Base-by-base conservation (phyloP, 73 alveolate species). In the Blepharisma japonicum region DNA sequence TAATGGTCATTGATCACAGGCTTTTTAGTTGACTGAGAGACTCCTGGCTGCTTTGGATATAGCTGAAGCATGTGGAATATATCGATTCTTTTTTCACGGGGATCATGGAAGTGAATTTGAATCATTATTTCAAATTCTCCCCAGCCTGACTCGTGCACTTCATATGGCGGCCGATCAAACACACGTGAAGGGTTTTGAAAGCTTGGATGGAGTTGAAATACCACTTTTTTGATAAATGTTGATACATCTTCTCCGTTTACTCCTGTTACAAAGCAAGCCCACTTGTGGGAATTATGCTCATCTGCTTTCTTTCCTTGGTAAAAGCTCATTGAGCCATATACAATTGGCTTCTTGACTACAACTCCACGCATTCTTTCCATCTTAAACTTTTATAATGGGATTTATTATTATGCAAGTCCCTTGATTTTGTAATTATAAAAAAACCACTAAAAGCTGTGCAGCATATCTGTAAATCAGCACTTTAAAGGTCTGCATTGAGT, bases 201-300 rank as follows among this genome's bases (percentile, higher is more conserved):
- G 50, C 98, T 80, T 42, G 88, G 87, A 85, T 96, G 99, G 27
- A 96, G 89, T 45, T 82, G 86, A 83, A 96, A 96, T 14, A 78
- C 87, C 9, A 96, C 98, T 81, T 95, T 91, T 47, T 95, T 91
- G 70, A 96, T 88, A 79, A 81, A 96, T 77, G 90, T 82, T 7
- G 96, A 84, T 39, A 94, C 80, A 81, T 94, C 97, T 84, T 96
- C 98, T 66, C 92, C 92, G 66, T 85, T 79, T 21, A 82, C 92
- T 32, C 98, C 98, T 83, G 98, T 71, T 48, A 96, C 98, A 87
- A 88, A 94, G 55, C 96, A 95, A 68, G 94, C 91, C 98, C 99
- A 96, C 78, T 89, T 87, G 71, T 94, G 95, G 68, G 96, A 83
- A n/a, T 86, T 66, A 66, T 92, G 83, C 32, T 90, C 95, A 51